Base-by-base conservation (phyloP, 768 basidiomycete genomes). In the Russula virescens region DNA sequence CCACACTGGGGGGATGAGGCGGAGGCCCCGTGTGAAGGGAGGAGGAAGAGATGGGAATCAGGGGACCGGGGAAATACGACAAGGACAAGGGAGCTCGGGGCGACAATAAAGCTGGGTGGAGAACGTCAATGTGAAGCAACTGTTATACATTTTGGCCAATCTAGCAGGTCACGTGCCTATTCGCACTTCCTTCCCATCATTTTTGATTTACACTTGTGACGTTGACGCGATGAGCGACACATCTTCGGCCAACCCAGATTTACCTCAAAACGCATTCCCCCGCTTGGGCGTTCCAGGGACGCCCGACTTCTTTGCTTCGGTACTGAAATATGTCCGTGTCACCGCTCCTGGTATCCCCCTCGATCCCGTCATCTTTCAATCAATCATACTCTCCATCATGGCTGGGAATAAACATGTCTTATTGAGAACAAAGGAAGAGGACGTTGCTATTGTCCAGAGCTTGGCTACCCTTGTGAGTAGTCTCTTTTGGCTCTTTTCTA, bases 371-470 rank as follows among this genome's bases (percentile, higher is more conserved):
- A 79, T 89, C 46, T 73, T 89, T 23, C 86, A 86, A 70, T 83
- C 85, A 23, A 73, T 89, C 18, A 79, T 90, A 34, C 79, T 86
- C 4, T 87, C 81, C 70, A 75, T 90, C 51, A 74, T 87, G 40
- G 78, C 87, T 3, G 82, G 82, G 1, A 76, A 85, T 67, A 84
- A 80, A 65, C 78, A 89, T 70, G 74, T 91, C 31, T 77, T 91
- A 59, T 74, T 91, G 19, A 79, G 85, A 48, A 82, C 87, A 1
- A 77, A 76, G 13, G 84, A 86, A 65, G 85, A 88, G 58, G 89
- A 91, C 62, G 73, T 89, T 35, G 69, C 77, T 26, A 70, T 84
- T 9, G 83, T 88, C 28, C 78, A 80, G 38, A 84, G 80, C 68
- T 75, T 90, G 40, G 79, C 79, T 14, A 73, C 78, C 54, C 77